Evolutionary conservation across 352 stramenopile species (phyloP).

Genomic region (Phytophthora litchii): DNA sequence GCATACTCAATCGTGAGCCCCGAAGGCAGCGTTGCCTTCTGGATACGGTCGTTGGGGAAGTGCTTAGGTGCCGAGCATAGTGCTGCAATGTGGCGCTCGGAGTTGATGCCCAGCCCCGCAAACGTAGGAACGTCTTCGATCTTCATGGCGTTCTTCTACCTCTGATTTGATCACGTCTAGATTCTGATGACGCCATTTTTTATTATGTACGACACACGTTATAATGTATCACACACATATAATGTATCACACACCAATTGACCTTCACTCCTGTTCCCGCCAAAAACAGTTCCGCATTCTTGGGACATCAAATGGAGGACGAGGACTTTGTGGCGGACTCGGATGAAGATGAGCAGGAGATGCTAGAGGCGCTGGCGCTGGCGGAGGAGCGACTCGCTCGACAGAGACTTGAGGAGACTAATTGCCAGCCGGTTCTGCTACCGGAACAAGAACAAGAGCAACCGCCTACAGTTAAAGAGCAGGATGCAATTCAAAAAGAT

Average conservation of each 20-base stretch:
- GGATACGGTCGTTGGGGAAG: constrained; percentile 34
- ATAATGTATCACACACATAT: too few relatives aligned
- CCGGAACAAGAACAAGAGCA: constrained; percentile 6
- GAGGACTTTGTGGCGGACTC: constrained; percentile 65
- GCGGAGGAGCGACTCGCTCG: constrained; percentile 12
- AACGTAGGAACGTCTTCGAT: constrained; percentile 28
- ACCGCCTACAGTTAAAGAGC: constrained; percentile 6
- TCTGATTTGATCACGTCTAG: background rate
- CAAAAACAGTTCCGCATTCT: constrained; percentile 9
- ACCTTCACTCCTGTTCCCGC: constrained; percentile 22
- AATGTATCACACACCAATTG: background rate
- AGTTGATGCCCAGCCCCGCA: constrained; percentile 26
- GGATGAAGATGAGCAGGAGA: constrained; percentile 45
- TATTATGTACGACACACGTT: too few relatives aligned
- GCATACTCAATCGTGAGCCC: constrained; percentile 43
- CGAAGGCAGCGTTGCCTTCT: constrained; percentile 26
- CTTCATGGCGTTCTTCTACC: constrained; percentile 20
- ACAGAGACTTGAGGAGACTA: constrained; percentile 1
- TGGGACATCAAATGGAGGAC: constrained; percentile 40
- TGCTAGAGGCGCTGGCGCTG: constrained; percentile 16
- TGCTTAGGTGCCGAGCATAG: constrained; percentile 38
- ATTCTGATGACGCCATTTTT: background rate
- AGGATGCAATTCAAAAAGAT: background rate
- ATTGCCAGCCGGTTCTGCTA: background rate
- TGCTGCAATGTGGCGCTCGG: constrained; percentile 39